A percentile compares a stretch with the other conserved stretches of the same genome.
These are phyloP conservation scores for Tremella yokohamensis DNA, from an alignment of 768 basidiomycete species.

Conservation along the genomic window DNA sequence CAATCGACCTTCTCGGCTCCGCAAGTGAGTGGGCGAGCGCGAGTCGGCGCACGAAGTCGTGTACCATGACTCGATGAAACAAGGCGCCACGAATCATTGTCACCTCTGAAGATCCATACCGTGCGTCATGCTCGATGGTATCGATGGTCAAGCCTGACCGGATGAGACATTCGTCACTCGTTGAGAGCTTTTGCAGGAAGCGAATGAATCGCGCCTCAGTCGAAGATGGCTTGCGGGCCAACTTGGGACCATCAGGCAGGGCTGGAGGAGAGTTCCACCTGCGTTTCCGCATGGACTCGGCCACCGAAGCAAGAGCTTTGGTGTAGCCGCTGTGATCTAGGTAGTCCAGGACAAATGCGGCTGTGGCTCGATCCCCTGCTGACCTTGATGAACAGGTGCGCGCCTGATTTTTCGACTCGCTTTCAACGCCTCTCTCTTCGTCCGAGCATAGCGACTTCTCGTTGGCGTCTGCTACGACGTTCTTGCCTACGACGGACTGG, in stretches of 20 bases:
- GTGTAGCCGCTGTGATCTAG: conserved; percentile 81
- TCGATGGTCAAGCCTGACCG: background rate
- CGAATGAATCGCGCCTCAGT: background rate
- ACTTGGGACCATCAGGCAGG: background rate
- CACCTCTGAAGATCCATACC: background rate
- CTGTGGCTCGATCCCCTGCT: conserved; percentile 59
- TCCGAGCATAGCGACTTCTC: background rate
- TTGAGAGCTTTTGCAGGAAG: background rate
- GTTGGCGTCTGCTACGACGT: background rate
- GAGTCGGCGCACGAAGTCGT: background rate
- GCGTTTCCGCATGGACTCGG: conserved; percentile 6
- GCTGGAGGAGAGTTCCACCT: background rate
- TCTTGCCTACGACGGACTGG: conserved; percentile 7
- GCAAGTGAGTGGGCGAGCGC: too few species aligned
- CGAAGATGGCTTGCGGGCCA: background rate
- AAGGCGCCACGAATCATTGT: background rate
- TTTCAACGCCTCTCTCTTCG: background rate
- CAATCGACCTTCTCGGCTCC: too few species aligned
- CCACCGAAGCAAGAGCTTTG: conserved; percentile 56
- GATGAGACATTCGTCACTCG: background rate
- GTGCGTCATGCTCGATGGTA: background rate
- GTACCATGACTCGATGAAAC: background rate
- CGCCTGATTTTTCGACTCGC: background rate
- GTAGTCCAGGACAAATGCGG: conserved; percentile 72
- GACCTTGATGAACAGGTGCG: background rate